phyloP scores from a whole-genome alignment of 768 basidiomycete species.

The Tylopilus sp. region DNA sequence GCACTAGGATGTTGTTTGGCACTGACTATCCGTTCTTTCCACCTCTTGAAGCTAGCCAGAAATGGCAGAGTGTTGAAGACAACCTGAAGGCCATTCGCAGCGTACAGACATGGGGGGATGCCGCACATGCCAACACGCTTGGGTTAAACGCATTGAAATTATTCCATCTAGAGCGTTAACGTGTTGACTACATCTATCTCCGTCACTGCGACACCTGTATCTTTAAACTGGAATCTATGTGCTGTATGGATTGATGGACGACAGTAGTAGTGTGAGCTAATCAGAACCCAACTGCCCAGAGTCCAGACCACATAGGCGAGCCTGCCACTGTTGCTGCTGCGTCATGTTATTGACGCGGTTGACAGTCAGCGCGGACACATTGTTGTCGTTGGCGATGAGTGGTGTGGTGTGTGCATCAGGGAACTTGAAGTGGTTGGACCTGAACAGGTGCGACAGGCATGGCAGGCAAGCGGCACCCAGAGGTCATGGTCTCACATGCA shows the following conservation, averaged over 20 bases:
- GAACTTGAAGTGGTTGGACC: too few relatives aligned
- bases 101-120: slow-evolving; percentile 36
- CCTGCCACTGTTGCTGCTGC: too few relatives aligned
- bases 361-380: too few relatives aligned
- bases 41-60: slow-evolving; percentile 61
- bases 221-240: slow-evolving; percentile 97
- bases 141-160: slow-evolving; percentile 72
- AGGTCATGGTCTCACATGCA: too few relatives aligned
- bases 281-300: too few relatives aligned
- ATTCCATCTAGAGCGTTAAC: slow-evolving; percentile 47
- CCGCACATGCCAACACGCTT: slow-evolving; percentile 61
- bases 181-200: slow-evolving; percentile 6
- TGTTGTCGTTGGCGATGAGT: too few relatives aligned
- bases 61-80: slow-evolving; percentile 83
- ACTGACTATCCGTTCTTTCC: slow-evolving; percentile 94
- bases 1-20: slow-evolving; percentile 69
- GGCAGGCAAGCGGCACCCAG: too few relatives aligned
- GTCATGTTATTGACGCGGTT: too few relatives aligned
- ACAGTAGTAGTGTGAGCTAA: too few relatives aligned
- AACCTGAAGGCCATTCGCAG: slow-evolving; percentile 75
- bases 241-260: slow-evolving; percentile 91
- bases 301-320: too few relatives aligned
- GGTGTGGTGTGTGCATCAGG: too few relatives aligned
- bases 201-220: slow-evolving; percentile 63
- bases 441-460: too few relatives aligned